These are phyloP conservation scores for Diaporthe citri DNA, from an alignment of 2,329 filamentous ascomycete genomes.

Conservation along the genomic window DNA sequence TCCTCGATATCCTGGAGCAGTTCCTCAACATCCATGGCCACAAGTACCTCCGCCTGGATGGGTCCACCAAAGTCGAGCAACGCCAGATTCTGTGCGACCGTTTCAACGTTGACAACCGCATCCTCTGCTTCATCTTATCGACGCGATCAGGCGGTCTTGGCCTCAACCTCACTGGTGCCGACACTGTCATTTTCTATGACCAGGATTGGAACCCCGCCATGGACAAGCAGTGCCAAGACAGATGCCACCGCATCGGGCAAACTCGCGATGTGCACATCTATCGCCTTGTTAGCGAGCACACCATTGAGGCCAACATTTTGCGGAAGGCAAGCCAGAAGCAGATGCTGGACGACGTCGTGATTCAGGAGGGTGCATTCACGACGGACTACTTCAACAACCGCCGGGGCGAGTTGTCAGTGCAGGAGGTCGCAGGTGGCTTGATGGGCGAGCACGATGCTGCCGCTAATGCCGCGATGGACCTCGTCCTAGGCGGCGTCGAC, in stretches of 20 bases:
- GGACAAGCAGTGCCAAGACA: slow-evolving; percentile 99
- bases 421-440: slow-evolving; percentile 74
- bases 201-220: slow-evolving; percentile 99
- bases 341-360: slow-evolving; percentile 97
- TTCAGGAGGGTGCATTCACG: slow-evolving; percentile 97
- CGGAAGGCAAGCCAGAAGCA: slow-evolving; percentile 98
- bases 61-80: slow-evolving; percentile 95
- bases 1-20: slow-evolving; percentile 95
- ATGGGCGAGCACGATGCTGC: slow-evolving; percentile 75
- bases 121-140: slow-evolving; percentile 94
- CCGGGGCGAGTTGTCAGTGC: slow-evolving; percentile 69
- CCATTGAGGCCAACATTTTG: slow-evolving; percentile 97
- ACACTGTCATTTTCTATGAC: slow-evolving; percentile 99
- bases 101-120: slow-evolving; percentile 94
- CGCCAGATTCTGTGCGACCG: slow-evolving; percentile 95
- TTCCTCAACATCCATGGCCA: slow-evolving; percentile 98
- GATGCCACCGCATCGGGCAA: slow-evolving; percentile 96
- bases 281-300: slow-evolving; percentile 91
- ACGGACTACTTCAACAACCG: slow-evolving; percentile 89
- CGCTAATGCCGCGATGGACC: slow-evolving; percentile 86
- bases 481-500: slow-evolving; percentile 78
- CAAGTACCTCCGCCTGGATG: slow-evolving; percentile 95
- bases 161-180: slow-evolving; percentile 95
- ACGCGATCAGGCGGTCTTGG: slow-evolving; percentile 94
- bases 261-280: slow-evolving; percentile 99